A percentile compares a stretch with the other conserved stretches of the same genome.
Conservation (phyloP, 2,329 filamentous ascomycete genomes). For the Exophiala alcalophila region DNA sequence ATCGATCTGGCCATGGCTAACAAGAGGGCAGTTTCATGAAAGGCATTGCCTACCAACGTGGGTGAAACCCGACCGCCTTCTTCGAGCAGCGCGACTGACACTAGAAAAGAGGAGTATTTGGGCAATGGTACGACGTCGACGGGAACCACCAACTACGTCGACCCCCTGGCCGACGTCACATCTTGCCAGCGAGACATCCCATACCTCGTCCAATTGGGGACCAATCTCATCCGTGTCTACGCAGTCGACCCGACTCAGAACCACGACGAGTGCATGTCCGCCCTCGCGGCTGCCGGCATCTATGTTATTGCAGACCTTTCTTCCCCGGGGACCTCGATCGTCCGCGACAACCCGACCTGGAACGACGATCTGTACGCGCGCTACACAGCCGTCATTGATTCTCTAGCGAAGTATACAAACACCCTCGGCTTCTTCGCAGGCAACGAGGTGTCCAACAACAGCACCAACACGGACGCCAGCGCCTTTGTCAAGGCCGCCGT, state of each 20-base stretch:
- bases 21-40: slow-evolving; percentile 66
- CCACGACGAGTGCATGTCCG: slow-evolving; percentile 80
- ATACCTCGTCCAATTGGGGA: slow-evolving; percentile 71
- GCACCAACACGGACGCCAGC: slow-evolving; percentile 83
- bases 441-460: slow-evolving; percentile 91
- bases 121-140: slow-evolving; percentile 44
- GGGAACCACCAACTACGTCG: slow-evolving; percentile 61
- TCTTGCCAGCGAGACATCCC: slow-evolving; percentile 83
- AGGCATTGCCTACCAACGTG: slow-evolving; percentile 86
- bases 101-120: slow-evolving; percentile 56
- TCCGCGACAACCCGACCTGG: slow-evolving; percentile 76
- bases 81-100: slow-evolving; percentile 4
- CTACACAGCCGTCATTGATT: slow-evolving; percentile 81
- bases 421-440: slow-evolving; percentile 96
- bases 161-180: slow-evolving; percentile 72
- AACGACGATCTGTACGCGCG: slow-evolving; percentile 71
- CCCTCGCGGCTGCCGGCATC: slow-evolving; percentile 81
- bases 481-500: slow-evolving; percentile 97
- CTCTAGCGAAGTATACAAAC: slow-evolving; percentile 79
- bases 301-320: slow-evolving; percentile 92
- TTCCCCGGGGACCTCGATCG: slow-evolving; percentile 78
- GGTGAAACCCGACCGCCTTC: slow-evolving; percentile 15
- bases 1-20: slow-evolving; percentile 1
- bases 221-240: slow-evolving; percentile 94
- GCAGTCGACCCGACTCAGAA: slow-evolving; percentile 76